phyloP scores from a whole-genome alignment of 352 stramenopile genomes.

The Pythium utonaiense region DNA sequence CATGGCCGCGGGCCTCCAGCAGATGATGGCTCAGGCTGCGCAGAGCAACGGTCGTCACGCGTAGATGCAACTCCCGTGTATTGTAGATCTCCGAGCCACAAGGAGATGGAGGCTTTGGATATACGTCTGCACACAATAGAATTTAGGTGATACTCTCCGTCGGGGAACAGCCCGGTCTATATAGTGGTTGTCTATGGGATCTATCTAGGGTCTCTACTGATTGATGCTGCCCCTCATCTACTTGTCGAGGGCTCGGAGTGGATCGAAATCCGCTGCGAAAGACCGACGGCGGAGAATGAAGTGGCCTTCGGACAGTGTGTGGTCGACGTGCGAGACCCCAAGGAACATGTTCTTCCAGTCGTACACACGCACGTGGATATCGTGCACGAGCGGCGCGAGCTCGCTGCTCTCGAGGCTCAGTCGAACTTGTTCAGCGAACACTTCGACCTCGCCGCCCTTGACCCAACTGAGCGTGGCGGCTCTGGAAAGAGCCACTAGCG shows the following conservation, averaged over 20 bases:
- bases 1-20: constrained; percentile 80
- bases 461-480: constrained; percentile 40
- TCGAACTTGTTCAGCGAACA: constrained; percentile 32
- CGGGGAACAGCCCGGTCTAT: background rate
- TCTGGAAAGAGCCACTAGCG: constrained; percentile 33
- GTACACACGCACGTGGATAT: constrained; percentile 57
- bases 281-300: constrained; percentile 64
- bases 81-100: too few species aligned
- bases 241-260: background rate
- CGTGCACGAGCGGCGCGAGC: constrained; percentile 22
- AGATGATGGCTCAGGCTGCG: constrained; percentile 56
- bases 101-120: too few species aligned
- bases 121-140: background rate
- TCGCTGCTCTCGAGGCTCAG: constrained; percentile 6
- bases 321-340: constrained; percentile 56
- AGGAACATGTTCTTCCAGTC: constrained; percentile 32
- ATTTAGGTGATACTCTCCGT: background rate
- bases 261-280: constrained; percentile 28
- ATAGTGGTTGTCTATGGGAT: background rate
- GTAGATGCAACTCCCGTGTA: too few species aligned
- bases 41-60: constrained; percentile 27
- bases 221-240: too few species aligned
- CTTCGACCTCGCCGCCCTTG: constrained; percentile 37
- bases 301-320: constrained; percentile 19
- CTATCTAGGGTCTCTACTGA: background rate